Evolutionary conservation across 2,329 filamentous ascomycete genomes (phyloP).

Genomic region (Neopestalotiopsis clavispora): DNA sequence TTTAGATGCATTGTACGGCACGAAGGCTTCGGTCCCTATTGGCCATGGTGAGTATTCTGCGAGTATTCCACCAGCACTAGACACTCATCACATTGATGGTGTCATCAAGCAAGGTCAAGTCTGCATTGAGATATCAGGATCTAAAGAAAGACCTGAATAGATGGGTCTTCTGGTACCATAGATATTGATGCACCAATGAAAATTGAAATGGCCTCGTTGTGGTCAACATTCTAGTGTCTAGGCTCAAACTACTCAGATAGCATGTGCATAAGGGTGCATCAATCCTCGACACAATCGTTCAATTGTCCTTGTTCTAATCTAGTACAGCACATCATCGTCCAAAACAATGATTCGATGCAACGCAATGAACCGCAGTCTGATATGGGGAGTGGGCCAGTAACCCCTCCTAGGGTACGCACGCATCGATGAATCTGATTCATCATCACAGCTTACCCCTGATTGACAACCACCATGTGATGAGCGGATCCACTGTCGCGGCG

Average conservation of each 20-base stretch:
- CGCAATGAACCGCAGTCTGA: not conserved
- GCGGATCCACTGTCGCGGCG: not conserved
- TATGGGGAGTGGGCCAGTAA: not conserved
- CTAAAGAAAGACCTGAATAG: too few species aligned
- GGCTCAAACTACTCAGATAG: too few species aligned
- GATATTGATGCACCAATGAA: too few species aligned
- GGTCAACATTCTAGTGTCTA: too few species aligned
- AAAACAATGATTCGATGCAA: not conserved
- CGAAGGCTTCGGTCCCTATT: not conserved
- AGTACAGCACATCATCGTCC: too few species aligned
- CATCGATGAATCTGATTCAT: not conserved
- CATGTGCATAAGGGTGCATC: too few species aligned
- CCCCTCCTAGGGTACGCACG: not conserved
- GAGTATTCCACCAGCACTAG: not conserved
- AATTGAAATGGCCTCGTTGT: too few species aligned
- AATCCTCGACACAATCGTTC: too few species aligned
- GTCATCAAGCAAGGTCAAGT: not conserved
- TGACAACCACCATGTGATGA: not conserved
- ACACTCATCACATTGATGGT: not conserved
- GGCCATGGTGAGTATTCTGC: not conserved
- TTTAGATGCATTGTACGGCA: not conserved
- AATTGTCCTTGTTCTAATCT: too few species aligned
- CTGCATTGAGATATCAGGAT: not conserved
- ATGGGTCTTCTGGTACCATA: too few species aligned
- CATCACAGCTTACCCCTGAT: not conserved